Evolutionary conservation across 2,329 filamentous ascomycete genomes (phyloP), one percentile per base, ranked within the genome.

Genomic region (Fusarium multiceps): DNA sequence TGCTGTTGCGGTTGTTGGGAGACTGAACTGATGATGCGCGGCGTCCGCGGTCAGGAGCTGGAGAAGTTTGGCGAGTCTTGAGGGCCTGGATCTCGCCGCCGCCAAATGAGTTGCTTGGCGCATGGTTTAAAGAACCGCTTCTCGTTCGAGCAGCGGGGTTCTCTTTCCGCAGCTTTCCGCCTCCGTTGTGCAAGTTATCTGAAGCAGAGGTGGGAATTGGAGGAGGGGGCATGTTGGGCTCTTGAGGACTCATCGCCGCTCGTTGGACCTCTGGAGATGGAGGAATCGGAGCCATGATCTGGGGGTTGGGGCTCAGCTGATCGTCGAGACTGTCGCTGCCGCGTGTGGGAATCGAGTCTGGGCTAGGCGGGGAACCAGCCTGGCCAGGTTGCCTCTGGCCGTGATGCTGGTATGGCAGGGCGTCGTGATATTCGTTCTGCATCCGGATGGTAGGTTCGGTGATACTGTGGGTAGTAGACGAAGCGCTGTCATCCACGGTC

Each of bases 11-110:
- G 16, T 69, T 63, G 8, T 69, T 66, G 6, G 74, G 68, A 3
- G 81, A 80, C 45, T 87, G 85, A 2, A 82, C 84, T 13, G 86
- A 87, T 28, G 81, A 81, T 71, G 84, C 85, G 58, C 85, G 81
- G 11, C 80, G 76, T 34, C 79, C 81, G 28, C 84, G 80, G 3
- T 83, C 80, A 40, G 78, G 72, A 6, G 76, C 74, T 7, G 82
- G 77, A 13, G 80, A 80, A 14, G 74, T 72, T 40, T 66, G 63
- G 34, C 76, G 72, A 13, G 74, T 67, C 46, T 73, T 77, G 65
- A 55, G 75, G 55, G 41, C 72, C 66, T 48, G 37, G 62, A 72
- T 25, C 42, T 72, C 46, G 69, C 66, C 63, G 41, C 47, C 55
- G 34, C 49, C 55, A 20, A 42, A 55, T 25, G 63, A 56, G 41